Conservation (phyloP, 2,329 filamentous ascomycete species). For the Pseudogymnoascus sp. region DNA sequence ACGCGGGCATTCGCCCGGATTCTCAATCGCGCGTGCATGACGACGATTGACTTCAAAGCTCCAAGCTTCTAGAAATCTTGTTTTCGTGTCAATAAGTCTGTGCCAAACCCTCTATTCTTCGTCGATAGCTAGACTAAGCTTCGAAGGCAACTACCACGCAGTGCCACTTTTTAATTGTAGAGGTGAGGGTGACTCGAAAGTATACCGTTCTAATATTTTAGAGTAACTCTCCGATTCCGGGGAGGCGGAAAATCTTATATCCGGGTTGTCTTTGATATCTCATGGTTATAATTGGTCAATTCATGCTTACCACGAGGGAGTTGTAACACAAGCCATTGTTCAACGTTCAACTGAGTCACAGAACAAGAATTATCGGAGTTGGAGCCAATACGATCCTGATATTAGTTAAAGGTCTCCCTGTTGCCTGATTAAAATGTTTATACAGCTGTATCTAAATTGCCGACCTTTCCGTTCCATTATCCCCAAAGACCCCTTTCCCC, state of each 20-base stretch:
- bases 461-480: constrained; percentile 6
- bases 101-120: neutral
- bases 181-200: neutral
- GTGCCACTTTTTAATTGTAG: neutral
- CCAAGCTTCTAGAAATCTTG: neutral
- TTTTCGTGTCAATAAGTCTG: neutral
- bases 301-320: neutral
- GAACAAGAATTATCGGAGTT: neutral
- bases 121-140: constrained; percentile 1
- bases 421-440: neutral
- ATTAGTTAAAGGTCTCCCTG: neutral
- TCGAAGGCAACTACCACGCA: neutral
- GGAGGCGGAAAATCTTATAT: neutral
- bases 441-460: constrained; percentile 1
- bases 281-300: neutral
- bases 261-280: constrained; percentile 1
- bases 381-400: neutral
- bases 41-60: neutral
- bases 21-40: constrained; percentile 22
- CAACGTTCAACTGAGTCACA: neutral
- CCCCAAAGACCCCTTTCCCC: neutral
- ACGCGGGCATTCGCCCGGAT: constrained; percentile 24
- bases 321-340: neutral
- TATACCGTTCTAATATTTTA: neutral
- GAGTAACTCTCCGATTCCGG: constrained; percentile 8